Percentiles rank a stretch among this genome's conserved stretches.
Evolutionary conservation across 208 protist genomes (phyloP).

Genomic region (Kentomonas sorsogonicus): DNA sequence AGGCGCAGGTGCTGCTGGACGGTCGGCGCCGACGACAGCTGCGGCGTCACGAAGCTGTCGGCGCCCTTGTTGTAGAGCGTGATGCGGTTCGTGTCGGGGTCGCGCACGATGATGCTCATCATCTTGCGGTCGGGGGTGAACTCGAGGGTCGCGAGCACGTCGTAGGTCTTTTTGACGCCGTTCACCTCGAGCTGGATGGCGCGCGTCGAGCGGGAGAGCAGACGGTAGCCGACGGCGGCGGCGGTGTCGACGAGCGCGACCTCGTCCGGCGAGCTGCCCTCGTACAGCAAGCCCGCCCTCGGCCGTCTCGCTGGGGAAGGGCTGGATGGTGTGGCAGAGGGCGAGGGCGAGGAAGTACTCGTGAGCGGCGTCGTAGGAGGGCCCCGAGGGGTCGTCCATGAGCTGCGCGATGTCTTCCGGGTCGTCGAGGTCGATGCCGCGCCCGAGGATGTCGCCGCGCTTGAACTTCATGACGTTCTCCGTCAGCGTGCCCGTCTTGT

Average conservation of each 20-base stretch:
- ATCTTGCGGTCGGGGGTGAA: slow-evolving; percentile 89
- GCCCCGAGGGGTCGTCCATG: slow-evolving; percentile 18
- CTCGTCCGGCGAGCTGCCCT: slow-evolving; percentile 91
- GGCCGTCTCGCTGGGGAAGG: slow-evolving; percentile 40
- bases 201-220: slow-evolving; percentile 57
- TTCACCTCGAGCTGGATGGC: slow-evolving; percentile 33
- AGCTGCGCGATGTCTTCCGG: slow-evolving; percentile 21
- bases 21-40: slow-evolving; percentile 36
- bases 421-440: slow-evolving; percentile 45
- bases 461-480: slow-evolving; percentile 91
- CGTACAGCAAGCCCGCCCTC: slow-evolving; percentile 63
- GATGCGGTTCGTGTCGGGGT: slow-evolving; percentile 50
- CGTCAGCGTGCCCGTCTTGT: slow-evolving; percentile 92
- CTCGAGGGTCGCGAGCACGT: slow-evolving; percentile 81
- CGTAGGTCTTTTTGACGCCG: slow-evolving; percentile 39
- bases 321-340: slow-evolving; percentile 86
- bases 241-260: slow-evolving; percentile 89
- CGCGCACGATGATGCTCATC: slow-evolving; percentile 88
- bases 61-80: slow-evolving; percentile 89
- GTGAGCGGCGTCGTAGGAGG: slow-evolving; percentile 20
- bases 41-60: slow-evolving; percentile 67
- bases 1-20: slow-evolving; percentile 43
- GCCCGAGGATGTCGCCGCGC: slow-evolving; percentile 57
- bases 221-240: slow-evolving; percentile 45
- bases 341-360: slow-evolving; percentile 80